Evolutionary conservation across 805 yeast genomes (phyloP).

Genomic region (Kodamaea nitidulidarum): DNA sequence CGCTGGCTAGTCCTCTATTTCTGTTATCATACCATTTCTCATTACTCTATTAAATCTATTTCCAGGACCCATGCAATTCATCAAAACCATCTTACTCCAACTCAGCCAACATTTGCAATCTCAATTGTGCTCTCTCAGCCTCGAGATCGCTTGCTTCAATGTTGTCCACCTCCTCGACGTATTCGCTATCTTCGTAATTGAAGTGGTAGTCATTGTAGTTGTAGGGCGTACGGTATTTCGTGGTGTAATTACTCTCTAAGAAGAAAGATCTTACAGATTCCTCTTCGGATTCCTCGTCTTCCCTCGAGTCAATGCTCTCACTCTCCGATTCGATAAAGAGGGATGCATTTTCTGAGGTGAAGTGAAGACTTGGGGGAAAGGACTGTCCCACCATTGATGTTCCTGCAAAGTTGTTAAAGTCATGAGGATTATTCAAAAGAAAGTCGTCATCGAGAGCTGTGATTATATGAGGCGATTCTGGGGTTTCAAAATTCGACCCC

Average conservation of each 20-base stretch:
- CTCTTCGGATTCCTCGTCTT: constrained; percentile 15
- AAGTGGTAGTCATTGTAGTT: constrained; percentile 12
- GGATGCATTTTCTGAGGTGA: constrained; percentile 14
- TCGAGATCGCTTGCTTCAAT: constrained; percentile 21
- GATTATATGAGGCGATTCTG: neutral
- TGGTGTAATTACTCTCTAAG: constrained; percentile 7
- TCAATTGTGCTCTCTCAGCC: constrained; percentile 34
- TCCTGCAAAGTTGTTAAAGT: constrained; percentile 13
- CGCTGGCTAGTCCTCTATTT: too few species aligned
- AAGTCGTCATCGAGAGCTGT: constrained; percentile 25
- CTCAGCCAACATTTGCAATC: constrained; percentile 36
- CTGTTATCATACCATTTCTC: too few species aligned
- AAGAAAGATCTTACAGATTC: constrained; percentile 13
- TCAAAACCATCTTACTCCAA: constrained; percentile 15
- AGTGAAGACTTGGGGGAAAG: constrained; percentile 8
- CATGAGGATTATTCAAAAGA: constrained; percentile 17
- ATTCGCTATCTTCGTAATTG: constrained; percentile 8
- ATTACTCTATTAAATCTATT: neutral
- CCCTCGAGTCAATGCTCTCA: constrained; percentile 15
- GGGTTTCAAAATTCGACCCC: too few species aligned
- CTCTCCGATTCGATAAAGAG: constrained; percentile 4
- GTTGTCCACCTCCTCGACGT: constrained; percentile 3
- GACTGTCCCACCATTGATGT: constrained; percentile 10
- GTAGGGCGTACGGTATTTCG: constrained; percentile 7
- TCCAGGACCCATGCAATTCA: neutral